These are phyloP conservation scores for Beverwykella pulmonaria DNA, from an alignment of 495 filamentous ascomycete species.

Conservation along the genomic window DNA sequence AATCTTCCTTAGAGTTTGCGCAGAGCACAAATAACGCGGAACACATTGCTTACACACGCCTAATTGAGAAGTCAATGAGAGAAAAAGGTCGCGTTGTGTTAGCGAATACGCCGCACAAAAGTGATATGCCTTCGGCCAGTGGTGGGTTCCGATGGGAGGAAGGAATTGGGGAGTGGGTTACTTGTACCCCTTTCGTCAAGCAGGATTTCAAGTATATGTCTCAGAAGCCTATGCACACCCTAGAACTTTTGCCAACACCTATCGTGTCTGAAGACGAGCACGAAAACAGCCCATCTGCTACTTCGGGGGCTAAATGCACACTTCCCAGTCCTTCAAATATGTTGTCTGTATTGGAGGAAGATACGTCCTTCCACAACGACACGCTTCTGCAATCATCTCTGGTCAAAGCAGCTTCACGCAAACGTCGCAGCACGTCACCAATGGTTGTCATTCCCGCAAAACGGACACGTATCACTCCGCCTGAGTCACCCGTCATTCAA, in stretches of 20 bases:
- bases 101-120: conserved; percentile 5
- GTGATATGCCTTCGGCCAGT: conserved; percentile 12
- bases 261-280: neutral
- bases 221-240: conserved; percentile 10
- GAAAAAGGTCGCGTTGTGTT: conserved; percentile 19
- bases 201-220: conserved; percentile 18
- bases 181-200: conserved; percentile 34
- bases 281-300: neutral
- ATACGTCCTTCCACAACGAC: conserved; percentile 11
- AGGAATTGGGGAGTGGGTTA: conserved; percentile 39
- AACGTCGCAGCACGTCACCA: conserved; percentile 1
- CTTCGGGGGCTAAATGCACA: neutral
- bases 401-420: conserved; percentile 1
- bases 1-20: conserved; percentile 30
- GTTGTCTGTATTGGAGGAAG: neutral
- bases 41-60: conserved; percentile 24
- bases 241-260: conserved; percentile 21
- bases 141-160: conserved; percentile 38
- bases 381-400: conserved; percentile 13
- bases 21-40: conserved; percentile 18
- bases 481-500: neutral
- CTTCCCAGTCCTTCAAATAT: neutral
- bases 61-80: conserved; percentile 28
- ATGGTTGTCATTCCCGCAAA: conserved; percentile 21
- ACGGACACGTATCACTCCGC: conserved; percentile 5